Conservation (phyloP, 495 filamentous ascomycete genomes). For the Xylaria flabelliformis region DNA sequence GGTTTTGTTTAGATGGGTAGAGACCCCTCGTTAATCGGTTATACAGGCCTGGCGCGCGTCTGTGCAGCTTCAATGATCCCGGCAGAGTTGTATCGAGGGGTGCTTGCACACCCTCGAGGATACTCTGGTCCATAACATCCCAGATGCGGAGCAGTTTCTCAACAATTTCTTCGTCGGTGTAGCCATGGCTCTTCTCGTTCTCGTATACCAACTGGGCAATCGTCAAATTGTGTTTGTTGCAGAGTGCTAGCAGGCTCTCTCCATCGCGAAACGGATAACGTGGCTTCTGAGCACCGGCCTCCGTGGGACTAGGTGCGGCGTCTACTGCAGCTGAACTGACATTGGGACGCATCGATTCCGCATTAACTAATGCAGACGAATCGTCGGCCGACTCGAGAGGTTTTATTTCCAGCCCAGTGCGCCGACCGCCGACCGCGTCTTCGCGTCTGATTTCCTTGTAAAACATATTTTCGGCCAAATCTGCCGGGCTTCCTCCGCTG, state of each 20-base stretch:
- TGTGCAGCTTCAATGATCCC: constrained; percentile 44
- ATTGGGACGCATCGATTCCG: constrained; percentile 3
- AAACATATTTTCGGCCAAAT: constrained; percentile 46
- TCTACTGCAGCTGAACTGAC: constrained; percentile 24
- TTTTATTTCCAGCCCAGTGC: constrained; percentile 41
- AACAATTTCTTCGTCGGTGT: constrained; percentile 44
- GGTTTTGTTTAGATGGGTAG: constrained; percentile 34
- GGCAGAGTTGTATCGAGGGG: constrained; percentile 38
- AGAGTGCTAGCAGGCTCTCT: constrained; percentile 39
- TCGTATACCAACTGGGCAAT: constrained; percentile 47
- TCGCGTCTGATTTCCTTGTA: constrained; percentile 46
- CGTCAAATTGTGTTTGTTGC: constrained; percentile 45
- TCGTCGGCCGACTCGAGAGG: constrained; percentile 30
- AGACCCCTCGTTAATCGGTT: constrained; percentile 42
- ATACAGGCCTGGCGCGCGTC: constrained; percentile 44
- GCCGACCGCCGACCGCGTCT: constrained; percentile 42
- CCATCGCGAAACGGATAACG: constrained; percentile 44
- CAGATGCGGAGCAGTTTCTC: constrained; percentile 44
- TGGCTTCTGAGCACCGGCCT: constrained; percentile 35
- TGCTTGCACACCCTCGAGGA: constrained; percentile 45
- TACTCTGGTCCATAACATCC: constrained; percentile 48
- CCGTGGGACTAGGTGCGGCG: constrained; percentile 20
- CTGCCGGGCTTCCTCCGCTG: constrained; percentile 35
- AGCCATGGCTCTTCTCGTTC: constrained; percentile 46
- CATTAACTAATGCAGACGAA: constrained; percentile 28